Evolutionary conservation across 2,329 filamentous ascomycete species (phyloP), one percentile per base, ranked within the genome.

Genomic region (Epichloe coenophiala): DNA sequence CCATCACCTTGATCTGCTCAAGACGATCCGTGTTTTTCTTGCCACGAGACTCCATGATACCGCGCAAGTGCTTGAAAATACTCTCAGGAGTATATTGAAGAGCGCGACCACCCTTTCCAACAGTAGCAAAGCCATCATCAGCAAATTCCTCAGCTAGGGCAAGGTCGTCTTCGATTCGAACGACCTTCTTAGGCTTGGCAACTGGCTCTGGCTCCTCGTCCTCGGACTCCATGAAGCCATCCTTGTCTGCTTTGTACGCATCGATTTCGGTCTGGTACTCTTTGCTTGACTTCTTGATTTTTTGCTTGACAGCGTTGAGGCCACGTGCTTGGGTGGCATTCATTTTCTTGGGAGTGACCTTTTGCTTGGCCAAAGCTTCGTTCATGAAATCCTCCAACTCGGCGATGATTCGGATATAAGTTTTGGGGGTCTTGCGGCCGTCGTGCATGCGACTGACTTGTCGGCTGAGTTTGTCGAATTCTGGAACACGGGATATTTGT

Each of bases 271-370:
- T 75, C 63, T 88, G 81, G 71, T 91, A 91, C 57, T 97, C 91
- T 73, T 95, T 94, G 78, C 91, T 95, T 73, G 91, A 91, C 80
- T 96, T 97, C 81, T 91, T 90, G 75, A 98, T 88, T 73, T 90
- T 70, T 70, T 98, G 93, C 74, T 96, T 95, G 64, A 97, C 87
- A 55, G 90, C 88, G 68, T 97, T 98, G 63, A 98, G 80, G 63
- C 90, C 89, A 71, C 89, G 88, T 58, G 89, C 86, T 65, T 91
- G 94, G 64, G 84, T 93, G 55, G 90, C 89, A 73, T 95, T 98
- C 90, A 97, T 95, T 79, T 96, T 97, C 81, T 96, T 96, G 56
- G 84, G 82, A 2, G 87, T 86, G 59, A 94, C 86, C 76, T 98
- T 98, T 67, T 95, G 88, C 78, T 96, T 96, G 61, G 89, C 82